phyloP scores from a whole-genome alignment of 208 protist genomes.

The Wallacemonas sp. region DNA sequence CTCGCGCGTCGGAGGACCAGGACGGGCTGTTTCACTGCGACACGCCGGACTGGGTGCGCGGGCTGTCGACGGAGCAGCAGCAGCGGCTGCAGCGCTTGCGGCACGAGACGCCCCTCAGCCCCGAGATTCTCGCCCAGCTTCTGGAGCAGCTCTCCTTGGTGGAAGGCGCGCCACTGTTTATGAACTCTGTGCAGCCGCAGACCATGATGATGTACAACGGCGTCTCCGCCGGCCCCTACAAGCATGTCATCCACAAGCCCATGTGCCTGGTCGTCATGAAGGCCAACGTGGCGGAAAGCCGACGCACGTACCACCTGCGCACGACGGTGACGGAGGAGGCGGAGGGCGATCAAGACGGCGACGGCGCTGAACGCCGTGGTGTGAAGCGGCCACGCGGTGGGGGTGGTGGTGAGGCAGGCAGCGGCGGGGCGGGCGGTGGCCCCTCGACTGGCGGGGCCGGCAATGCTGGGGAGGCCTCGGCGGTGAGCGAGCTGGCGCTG shows the following conservation, averaged over 20 bases:
- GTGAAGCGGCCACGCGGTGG: conserved; percentile 12
- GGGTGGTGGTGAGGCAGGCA: neutral
- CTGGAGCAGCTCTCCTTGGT: conserved; percentile 68
- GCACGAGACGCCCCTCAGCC: conserved; percentile 51
- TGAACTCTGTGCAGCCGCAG: conserved; percentile 51
- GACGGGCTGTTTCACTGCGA: conserved; percentile 1
- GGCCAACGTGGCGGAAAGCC: conserved; percentile 50
- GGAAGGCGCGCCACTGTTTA: conserved; percentile 64
- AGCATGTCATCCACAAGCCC: conserved; percentile 50
- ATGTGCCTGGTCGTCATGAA: conserved; percentile 64
- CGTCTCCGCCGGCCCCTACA: conserved; percentile 64
- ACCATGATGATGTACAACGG: conserved; percentile 88
- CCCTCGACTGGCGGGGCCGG: neutral
- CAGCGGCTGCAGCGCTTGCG: conserved; percentile 47
- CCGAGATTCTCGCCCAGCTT: conserved; percentile 60
- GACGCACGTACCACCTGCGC: conserved; percentile 49
- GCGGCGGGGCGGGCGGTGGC: neutral
- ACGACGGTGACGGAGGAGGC: neutral
- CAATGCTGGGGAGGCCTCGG: conserved; percentile 7
- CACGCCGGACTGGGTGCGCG: conserved; percentile 11
- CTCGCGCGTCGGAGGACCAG: neutral
- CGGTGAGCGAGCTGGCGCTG: conserved; percentile 12
- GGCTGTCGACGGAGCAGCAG: conserved; percentile 42
- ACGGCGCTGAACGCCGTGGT: conserved; percentile 12
- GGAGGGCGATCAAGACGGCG: neutral